phyloP scores from a whole-genome alignment of 108 stramenopile genomes.

The Cyclotella baltica region DNA sequence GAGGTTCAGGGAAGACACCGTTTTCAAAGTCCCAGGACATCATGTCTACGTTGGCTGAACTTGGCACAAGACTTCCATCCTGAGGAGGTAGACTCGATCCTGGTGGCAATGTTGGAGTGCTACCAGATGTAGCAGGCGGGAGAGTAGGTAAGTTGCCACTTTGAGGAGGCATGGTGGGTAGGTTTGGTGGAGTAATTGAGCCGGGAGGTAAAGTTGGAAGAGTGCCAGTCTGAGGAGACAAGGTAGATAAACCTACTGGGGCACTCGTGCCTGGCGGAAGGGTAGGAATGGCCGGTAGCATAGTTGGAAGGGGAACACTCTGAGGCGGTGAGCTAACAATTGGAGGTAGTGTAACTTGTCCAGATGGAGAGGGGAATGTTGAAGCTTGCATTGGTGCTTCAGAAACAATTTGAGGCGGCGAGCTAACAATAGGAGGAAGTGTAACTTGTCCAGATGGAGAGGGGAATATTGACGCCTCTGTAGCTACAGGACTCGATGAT shows the following conservation, averaged over 20 bases:
- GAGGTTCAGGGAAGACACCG: slow-evolving; percentile 13
- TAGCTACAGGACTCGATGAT: neutral
- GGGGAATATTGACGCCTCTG: neutral
- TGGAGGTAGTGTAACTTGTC: slow-evolving; percentile 1
- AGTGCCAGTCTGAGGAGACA: neutral
- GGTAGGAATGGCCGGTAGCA: neutral
- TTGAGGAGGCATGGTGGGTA: neutral
- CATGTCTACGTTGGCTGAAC: no score
- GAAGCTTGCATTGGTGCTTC: neutral
- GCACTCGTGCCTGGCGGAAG: neutral
- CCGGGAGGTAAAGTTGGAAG: neutral
- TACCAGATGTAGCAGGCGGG: neutral
- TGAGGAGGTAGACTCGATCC: neutral
- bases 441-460: neutral
- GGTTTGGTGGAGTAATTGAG: neutral
- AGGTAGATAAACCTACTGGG: neutral
- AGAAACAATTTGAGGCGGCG: neutral
- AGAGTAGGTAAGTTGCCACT: neutral
- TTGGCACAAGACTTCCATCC: neutral
- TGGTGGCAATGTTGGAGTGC: slow-evolving; percentile 1
- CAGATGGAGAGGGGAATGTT: neutral
- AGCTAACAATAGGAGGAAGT: neutral
- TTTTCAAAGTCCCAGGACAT: slow-evolving; percentile 5
- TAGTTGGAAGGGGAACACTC: neutral
- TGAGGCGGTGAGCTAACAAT: neutral